Percentiles rank a stretch among this genome's conserved stretches.
phyloP scores from a whole-genome alignment of 2,329 filamentous ascomycete genomes.

The Penicillium nordicum region DNA sequence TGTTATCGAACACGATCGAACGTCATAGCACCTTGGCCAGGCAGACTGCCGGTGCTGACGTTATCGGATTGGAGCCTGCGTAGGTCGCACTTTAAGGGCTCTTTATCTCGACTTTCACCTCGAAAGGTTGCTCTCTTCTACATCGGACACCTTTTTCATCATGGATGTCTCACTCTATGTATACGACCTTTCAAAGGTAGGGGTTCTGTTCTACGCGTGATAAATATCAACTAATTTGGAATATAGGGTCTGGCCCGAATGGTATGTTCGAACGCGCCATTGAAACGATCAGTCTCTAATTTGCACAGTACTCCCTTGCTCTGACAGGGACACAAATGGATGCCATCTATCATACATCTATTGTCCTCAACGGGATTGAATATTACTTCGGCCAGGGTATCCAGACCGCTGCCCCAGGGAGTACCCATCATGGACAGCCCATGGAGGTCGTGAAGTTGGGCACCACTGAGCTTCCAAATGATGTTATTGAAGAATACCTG shows the following conservation, averaged over 20 bases:
- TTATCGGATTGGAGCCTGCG: constrained; percentile 25
- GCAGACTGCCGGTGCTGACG: constrained; percentile 22
- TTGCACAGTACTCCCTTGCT: constrained; percentile 51
- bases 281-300: constrained; percentile 13
- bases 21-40: constrained; percentile 7
- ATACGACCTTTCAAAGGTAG: constrained; percentile 68
- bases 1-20: constrained; percentile 21
- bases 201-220: constrained; percentile 18
- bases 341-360: constrained; percentile 90
- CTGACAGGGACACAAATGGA: constrained; percentile 72
- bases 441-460: constrained; percentile 74
- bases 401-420: constrained; percentile 73
- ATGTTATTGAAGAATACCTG: constrained; percentile 82
- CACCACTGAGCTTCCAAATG: constrained; percentile 70
- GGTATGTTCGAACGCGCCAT: constrained; percentile 30
- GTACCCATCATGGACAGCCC: constrained; percentile 81
- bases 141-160: neutral
- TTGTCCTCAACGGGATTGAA: constrained; percentile 79
- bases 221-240: constrained; percentile 18
- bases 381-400: constrained; percentile 90
- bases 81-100: neutral
- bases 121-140: neutral
- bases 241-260: constrained; percentile 53
- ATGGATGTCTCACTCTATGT: constrained; percentile 78
- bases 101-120: neutral